These are phyloP conservation scores for Akebia trifoliata DNA, from an alignment of 164 flowering plant genomes.

Conservation along the genomic window DNA sequence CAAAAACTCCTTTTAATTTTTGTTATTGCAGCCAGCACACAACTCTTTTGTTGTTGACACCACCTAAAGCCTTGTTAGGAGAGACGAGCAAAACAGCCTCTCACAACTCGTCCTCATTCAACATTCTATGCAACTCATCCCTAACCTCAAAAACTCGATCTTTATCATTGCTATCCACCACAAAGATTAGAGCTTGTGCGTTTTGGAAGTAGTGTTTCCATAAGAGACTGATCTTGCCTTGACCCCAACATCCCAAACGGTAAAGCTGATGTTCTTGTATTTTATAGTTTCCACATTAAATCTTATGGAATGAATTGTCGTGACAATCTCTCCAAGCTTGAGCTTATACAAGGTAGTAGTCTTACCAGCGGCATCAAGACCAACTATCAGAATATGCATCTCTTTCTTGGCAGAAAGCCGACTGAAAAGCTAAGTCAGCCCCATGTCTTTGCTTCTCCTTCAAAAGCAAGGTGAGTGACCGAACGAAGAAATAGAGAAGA, in stretches of 20 bases:
- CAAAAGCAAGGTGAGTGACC: no score
- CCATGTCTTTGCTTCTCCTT: slow-evolving; percentile 50
- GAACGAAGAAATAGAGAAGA: no score
- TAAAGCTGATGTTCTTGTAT: no score
- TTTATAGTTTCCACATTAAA: no score
- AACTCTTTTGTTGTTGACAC: no score
- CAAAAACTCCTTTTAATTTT: no score
- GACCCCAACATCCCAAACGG: no score
- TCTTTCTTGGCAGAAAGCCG: slow-evolving; percentile 85
- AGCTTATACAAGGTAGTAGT: slow-evolving; percentile 84
- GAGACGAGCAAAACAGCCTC: slow-evolving; percentile 92
- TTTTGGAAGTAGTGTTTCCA: slow-evolving; percentile 96
- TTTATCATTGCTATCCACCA: slow-evolving; percentile 88
- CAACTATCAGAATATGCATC: no score
- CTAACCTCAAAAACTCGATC: slow-evolving; percentile 87
- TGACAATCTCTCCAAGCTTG: slow-evolving; percentile 87
- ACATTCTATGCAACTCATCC: slow-evolving; percentile 86
- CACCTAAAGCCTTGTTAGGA: no score
- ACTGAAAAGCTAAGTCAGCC: slow-evolving; percentile 79
- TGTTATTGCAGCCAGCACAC: no score
- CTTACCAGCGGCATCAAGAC: no score
- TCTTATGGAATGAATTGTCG: slow-evolving; percentile 86
- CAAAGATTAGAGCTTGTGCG: slow-evolving; percentile 88
- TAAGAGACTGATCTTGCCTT: slow-evolving; percentile 91
- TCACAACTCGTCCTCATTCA: slow-evolving; percentile 94